phyloP scores from a whole-genome alignment of 2,329 filamentous ascomycete genomes.

The Didymella pomorum region DNA sequence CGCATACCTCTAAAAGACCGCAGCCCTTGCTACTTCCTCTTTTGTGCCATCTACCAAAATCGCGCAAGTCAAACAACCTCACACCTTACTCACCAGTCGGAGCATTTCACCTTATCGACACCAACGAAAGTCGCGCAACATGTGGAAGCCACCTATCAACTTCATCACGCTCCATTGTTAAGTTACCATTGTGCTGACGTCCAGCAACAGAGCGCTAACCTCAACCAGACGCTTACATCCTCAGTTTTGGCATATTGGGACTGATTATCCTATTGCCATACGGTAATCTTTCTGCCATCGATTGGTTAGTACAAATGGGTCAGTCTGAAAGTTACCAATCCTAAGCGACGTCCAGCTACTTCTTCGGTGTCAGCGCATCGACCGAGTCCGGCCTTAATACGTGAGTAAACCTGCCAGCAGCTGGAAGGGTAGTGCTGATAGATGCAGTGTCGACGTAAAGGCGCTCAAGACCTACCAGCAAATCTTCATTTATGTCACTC shows the following conservation, averaged over 20 bases:
- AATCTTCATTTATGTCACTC: conserved; percentile 60
- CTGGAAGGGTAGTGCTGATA: conserved; percentile 38
- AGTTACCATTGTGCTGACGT: conserved; percentile 2
- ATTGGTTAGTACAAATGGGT: conserved; percentile 43
- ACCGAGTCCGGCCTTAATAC: conserved; percentile 63
- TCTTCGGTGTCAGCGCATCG: conserved; percentile 59
- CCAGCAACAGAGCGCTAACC: neutral
- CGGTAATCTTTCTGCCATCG: conserved; percentile 55
- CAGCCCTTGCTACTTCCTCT: neutral
- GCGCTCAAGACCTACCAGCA: conserved; percentile 61
- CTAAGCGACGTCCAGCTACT: conserved; percentile 41
- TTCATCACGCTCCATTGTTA: conserved; percentile 36
- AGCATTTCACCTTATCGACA: neutral
- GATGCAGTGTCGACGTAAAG: conserved; percentile 59
- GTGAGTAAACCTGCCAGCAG: conserved; percentile 35
- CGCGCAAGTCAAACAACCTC: neutral
- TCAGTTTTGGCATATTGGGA: conserved; percentile 48
- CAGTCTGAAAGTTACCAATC: neutral
- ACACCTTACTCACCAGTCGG: neutral
- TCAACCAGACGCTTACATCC: conserved; percentile 53
- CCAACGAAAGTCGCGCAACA: conserved; percentile 2
- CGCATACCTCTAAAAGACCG: neutral
- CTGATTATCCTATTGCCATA: conserved; percentile 51
- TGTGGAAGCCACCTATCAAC: conserved; percentile 33
- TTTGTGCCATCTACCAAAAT: neutral